Conservation (phyloP, 2,329 filamentous ascomycete species). For the Beauveria brongniartii region DNA sequence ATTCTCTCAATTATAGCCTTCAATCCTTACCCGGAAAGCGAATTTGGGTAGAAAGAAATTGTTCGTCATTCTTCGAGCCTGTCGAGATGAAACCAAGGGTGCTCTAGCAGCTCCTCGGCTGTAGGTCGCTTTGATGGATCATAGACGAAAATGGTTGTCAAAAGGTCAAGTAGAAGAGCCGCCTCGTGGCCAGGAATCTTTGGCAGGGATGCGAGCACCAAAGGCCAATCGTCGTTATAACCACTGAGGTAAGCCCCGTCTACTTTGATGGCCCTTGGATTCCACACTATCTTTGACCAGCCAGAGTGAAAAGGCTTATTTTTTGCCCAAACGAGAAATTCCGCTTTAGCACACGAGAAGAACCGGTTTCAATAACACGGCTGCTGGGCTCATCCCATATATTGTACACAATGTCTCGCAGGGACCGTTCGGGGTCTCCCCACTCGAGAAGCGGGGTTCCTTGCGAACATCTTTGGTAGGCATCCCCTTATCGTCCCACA, state of each 20-base stretch:
- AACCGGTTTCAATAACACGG: slow-evolving; percentile 4
- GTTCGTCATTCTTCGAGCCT: not conserved
- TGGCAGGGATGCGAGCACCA: slow-evolving; percentile 11
- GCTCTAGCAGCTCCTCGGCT: slow-evolving; percentile 15
- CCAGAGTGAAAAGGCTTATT: slow-evolving; percentile 13
- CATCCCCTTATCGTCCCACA: not conserved
- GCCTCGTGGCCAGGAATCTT: slow-evolving; percentile 17
- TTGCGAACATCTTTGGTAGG: not conserved
- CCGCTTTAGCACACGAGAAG: not conserved
- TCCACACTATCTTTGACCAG: slow-evolving; percentile 16
- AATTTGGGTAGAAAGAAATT: too few species aligned
- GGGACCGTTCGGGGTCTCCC: not conserved
- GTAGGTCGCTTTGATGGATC: slow-evolving; percentile 15
- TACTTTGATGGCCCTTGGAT: slow-evolving; percentile 14
- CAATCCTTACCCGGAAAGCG: too few species aligned
- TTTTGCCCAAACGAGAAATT: not conserved
- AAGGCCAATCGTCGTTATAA: slow-evolving; percentile 13
- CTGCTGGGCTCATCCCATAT: slow-evolving; percentile 14
- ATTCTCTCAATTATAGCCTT: too few species aligned
- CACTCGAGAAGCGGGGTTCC: not conserved
- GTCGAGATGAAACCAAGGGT: slow-evolving; percentile 19
- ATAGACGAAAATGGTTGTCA: slow-evolving; percentile 19
- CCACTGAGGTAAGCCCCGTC: slow-evolving; percentile 12
- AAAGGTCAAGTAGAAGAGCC: slow-evolving; percentile 16
- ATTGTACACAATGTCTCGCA: not conserved